Conservation (phyloP, 2,329 filamentous ascomycete species). For the Xylariomycetidae sp. region DNA sequence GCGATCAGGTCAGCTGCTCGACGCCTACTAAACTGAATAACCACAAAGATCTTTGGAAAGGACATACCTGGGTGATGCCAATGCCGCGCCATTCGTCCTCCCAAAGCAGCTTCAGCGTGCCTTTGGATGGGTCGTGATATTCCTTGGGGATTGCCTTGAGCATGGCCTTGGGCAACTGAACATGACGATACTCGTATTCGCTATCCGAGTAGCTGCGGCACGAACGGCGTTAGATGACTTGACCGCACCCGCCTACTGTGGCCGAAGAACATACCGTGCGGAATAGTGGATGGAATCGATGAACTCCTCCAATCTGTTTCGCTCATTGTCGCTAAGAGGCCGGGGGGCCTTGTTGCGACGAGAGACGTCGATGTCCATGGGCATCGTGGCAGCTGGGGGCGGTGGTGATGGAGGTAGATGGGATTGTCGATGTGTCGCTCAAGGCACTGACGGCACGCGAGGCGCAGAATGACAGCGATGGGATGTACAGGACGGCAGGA, state of each 20-base stretch:
- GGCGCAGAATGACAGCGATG: too few relatives aligned
- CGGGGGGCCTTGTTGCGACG: slow-evolving; percentile 85
- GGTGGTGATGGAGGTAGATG: background rate
- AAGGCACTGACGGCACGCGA: background rate
- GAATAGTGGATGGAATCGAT: slow-evolving; percentile 95
- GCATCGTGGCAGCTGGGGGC: slow-evolving; percentile 13
- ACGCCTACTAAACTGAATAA: slow-evolving; percentile 2
- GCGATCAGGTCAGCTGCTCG: slow-evolving; percentile 6
- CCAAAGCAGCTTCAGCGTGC: slow-evolving; percentile 93
- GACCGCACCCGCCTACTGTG: too few relatives aligned
- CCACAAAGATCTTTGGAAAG: background rate
- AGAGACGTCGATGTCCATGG: slow-evolving; percentile 66
- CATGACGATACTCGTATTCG: slow-evolving; percentile 94
- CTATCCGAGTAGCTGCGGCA: slow-evolving; percentile 76
- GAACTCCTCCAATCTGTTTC: slow-evolving; percentile 80
- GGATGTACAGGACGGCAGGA: too few relatives aligned
- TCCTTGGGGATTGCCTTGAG: slow-evolving; percentile 93
- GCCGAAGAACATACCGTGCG: slow-evolving; percentile 57
- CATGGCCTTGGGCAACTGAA: slow-evolving; percentile 97
- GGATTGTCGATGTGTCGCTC: too few relatives aligned
- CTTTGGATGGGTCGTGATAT: slow-evolving; percentile 83
- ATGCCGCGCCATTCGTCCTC: slow-evolving; percentile 97
- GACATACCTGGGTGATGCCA: slow-evolving; percentile 86
- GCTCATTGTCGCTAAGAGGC: slow-evolving; percentile 73
- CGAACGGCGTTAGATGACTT: too few relatives aligned